Percentiles rank a stretch among this genome's conserved stretches.
phyloP scores from a whole-genome alignment of 139 green algal species.

The Auxenochlorella protothecoides region DNA sequence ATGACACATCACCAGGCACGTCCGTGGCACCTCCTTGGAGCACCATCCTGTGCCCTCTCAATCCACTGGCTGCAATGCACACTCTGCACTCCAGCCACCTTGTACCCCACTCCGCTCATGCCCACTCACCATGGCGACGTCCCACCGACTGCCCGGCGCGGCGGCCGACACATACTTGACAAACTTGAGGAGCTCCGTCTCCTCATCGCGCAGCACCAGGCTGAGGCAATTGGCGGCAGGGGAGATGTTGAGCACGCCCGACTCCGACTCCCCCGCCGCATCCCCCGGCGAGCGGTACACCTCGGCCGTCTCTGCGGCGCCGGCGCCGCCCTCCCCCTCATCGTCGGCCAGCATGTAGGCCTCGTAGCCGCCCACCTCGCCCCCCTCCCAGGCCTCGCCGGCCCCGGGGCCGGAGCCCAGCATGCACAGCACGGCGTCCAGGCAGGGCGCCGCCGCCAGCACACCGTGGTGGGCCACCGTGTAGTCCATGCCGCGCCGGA shows the following conservation, averaged over 20 bases:
- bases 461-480: conserved; percentile 69
- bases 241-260: conserved; percentile 65
- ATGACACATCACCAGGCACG: too few relatives aligned
- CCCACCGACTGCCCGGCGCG: conserved; percentile 32
- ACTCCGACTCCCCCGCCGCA: conserved; percentile 43
- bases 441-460: conserved; percentile 44
- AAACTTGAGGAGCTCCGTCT: conserved; percentile 62
- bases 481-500: conserved; percentile 75
- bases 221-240: conserved; percentile 68
- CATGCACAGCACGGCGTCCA: conserved; percentile 72
- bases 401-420: conserved; percentile 32
- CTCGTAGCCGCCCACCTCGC: conserved; percentile 75
- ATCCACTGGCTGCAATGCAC: too few relatives aligned
- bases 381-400: conserved; percentile 33
- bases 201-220: conserved; percentile 68
- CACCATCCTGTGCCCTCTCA: too few relatives aligned
- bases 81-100: too few relatives aligned
- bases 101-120: background rate
- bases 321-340: conserved; percentile 12
- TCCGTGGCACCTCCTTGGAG: too few relatives aligned
- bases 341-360: conserved; percentile 74
- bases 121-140: conserved; percentile 24
- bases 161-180: conserved; percentile 56
- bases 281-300: conserved; percentile 45
- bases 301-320: conserved; percentile 33